A percentile compares a stretch with the other conserved stretches of the same genome.
Evolutionary conservation across 441 rosid species (phyloP).

Genomic region (Brassica hybrid): DNA sequence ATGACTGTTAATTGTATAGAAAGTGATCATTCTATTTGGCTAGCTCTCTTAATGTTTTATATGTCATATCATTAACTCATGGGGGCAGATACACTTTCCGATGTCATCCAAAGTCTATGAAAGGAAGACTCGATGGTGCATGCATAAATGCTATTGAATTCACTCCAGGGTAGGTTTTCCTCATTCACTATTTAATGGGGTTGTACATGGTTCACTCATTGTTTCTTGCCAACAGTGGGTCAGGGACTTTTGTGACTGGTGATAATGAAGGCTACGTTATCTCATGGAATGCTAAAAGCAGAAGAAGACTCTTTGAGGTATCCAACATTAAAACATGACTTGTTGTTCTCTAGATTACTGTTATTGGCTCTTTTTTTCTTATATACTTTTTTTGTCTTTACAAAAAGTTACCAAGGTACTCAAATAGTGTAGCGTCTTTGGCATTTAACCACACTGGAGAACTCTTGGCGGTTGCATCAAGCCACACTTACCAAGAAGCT

Average conservation of each 20-base stretch:
- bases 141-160: constrained; percentile 74
- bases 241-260: constrained; percentile 73
- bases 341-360: not conserved
- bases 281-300: constrained; percentile 71
- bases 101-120: constrained; percentile 74
- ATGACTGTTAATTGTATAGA: not conserved
- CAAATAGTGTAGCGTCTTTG: constrained; percentile 79
- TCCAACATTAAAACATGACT: constrained; percentile 15
- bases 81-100: constrained; percentile 55
- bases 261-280: constrained; percentile 73
- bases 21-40: not conserved
- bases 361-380: constrained; percentile 15
- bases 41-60: too few species aligned
- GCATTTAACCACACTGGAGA: constrained; percentile 63
- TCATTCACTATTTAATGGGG: constrained; percentile 17
- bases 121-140: constrained; percentile 58
- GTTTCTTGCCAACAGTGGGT: constrained; percentile 46
- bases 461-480: constrained; percentile 85
- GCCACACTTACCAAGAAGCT: constrained; percentile 70
- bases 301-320: constrained; percentile 74
- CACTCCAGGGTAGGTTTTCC: constrained; percentile 67
- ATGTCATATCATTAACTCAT: too few species aligned
- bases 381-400: constrained; percentile 20
- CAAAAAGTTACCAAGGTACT: constrained; percentile 66
- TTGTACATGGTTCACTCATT: constrained; percentile 24